phyloP scores from a whole-genome alignment of 2,329 filamentous ascomycete species.

The Xylaria sp. region DNA sequence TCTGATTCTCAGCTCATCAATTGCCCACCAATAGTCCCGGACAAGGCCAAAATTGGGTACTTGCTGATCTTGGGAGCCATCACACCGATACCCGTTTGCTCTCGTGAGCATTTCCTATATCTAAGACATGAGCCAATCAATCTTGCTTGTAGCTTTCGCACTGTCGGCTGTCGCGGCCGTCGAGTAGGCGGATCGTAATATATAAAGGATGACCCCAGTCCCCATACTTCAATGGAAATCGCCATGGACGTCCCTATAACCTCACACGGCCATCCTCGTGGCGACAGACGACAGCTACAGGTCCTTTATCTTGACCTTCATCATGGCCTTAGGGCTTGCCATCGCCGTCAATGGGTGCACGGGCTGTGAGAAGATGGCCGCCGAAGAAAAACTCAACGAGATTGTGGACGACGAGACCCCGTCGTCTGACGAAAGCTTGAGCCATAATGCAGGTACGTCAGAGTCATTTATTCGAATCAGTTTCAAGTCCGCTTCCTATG shows the following conservation, averaged over 20 bases:
- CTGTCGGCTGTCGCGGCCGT: conserved; percentile 23
- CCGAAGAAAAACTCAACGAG: conserved; percentile 39
- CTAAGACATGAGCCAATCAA: conserved; percentile 36
- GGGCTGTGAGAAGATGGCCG: conserved; percentile 45
- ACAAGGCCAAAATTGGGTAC: conserved; percentile 9
- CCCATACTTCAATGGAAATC: not conserved
- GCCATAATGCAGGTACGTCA: conserved; percentile 26
- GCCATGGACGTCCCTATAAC: conserved; percentile 9
- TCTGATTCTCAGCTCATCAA: conserved; percentile 19
- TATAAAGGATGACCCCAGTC: conserved; percentile 26
- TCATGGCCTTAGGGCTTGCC: conserved; percentile 40
- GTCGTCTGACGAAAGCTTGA: conserved; percentile 4
- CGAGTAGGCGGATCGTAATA: conserved; percentile 21
- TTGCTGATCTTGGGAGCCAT: conserved; percentile 15
- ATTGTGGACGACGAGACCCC: conserved; percentile 1
- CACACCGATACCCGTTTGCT: conserved; percentile 27
- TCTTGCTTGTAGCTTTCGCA: conserved; percentile 25
- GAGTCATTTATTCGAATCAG: not conserved
- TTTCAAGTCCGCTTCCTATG: not conserved
- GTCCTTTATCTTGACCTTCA: conserved; percentile 5
- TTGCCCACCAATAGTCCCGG: conserved; percentile 8
- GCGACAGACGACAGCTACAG: not conserved
- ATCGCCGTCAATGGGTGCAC: conserved; percentile 36
- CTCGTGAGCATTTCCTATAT: conserved; percentile 28
- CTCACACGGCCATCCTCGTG: not conserved